Base-by-base conservation (phyloP, 1,284 basidiomycete genomes). In the Leccinum solheimii region DNA sequence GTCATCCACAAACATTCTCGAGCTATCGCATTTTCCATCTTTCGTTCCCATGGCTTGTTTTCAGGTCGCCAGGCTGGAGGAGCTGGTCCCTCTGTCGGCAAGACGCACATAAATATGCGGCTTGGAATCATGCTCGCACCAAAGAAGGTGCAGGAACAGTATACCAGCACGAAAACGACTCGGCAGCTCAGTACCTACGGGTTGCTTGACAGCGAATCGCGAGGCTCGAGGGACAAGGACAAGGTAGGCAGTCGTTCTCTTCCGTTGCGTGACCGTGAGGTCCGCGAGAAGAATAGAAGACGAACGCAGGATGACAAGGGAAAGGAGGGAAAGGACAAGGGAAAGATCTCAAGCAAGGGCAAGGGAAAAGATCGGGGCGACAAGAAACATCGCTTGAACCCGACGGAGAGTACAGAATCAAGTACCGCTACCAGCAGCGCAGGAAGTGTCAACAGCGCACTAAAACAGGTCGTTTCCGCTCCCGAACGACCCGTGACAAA, bases 1-100 rank as follows among this genome's bases (percentile, higher is more conserved):
- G 85, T 88, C 60, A 83, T 92, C 48, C 90, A 92, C 72, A 90
- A 90, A 64, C 90, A 92, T 69, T 91, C 90, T 1, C 85, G 86
- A 60, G 87, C 87, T 3, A 74, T 83, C 32, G 90, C 88, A 1
- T 92, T 91, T 73, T 90, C 88, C 1, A 83, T 92, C 60, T 87
- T 87, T 72, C 83, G 89, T 54, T 82, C 83, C 54, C 86, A 88
- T 70, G 78, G 75, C 38, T 68, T 82, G 7, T 76, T 77, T 52
- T 58, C 66, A 63, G 65, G 55, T 48, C 70, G 68, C 13, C 60
- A 62, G 2, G 5, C 50, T 21, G 68, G 61, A 23, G 58, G 61
- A 23, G 10, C 32, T 4, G 50, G 58, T 26, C 49, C 60, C 21
- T 58, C 72, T n/a, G 54, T 3, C 27, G n/a, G 62, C 30, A 65